Percentiles rank a stretch among this genome's conserved stretches.
phyloP scores from a whole-genome alignment of 257 asterid species.

The Ocimum tenuiflorum region DNA sequence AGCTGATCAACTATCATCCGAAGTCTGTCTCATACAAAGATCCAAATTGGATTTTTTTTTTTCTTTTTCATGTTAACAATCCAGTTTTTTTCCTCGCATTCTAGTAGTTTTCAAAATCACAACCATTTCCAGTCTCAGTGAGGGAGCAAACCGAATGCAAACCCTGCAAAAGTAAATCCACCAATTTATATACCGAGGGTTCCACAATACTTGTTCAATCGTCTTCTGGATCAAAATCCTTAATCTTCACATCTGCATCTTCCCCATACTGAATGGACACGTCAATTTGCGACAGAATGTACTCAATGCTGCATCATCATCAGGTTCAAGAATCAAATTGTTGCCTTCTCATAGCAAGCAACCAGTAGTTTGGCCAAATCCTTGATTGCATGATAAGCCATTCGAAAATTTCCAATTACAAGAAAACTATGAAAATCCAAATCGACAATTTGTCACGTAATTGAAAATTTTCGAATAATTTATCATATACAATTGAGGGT shows the following conservation, averaged over 20 bases:
- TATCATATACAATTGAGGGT: not conserved
- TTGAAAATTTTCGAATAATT: too few relatives aligned
- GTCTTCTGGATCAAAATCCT: constrained; percentile 72
- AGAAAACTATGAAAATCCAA: too few relatives aligned
- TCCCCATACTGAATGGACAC: constrained; percentile 77
- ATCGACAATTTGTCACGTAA: too few relatives aligned
- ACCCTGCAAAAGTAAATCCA: not conserved
- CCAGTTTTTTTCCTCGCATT: not conserved
- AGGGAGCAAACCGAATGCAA: not conserved
- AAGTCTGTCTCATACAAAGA: too few relatives aligned
- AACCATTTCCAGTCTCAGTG: not conserved
- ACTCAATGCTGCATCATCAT: constrained; percentile 52
- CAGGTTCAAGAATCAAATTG: not conserved
- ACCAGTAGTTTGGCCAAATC: too few relatives aligned
- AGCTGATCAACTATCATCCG: too few relatives aligned
- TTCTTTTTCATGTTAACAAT: not conserved
- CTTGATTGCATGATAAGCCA: too few relatives aligned
- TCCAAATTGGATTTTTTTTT: not conserved
- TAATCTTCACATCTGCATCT: constrained; percentile 86
- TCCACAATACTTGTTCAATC: constrained; percentile 7
- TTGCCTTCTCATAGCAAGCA: too few relatives aligned
- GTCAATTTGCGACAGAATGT: constrained; percentile 80
- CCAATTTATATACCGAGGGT: not conserved
- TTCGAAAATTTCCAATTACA: too few relatives aligned
- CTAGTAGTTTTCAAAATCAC: not conserved